Evolutionary conservation across 768 basidiomycete genomes (phyloP).

Genomic region (Lactarius psammicola): DNA sequence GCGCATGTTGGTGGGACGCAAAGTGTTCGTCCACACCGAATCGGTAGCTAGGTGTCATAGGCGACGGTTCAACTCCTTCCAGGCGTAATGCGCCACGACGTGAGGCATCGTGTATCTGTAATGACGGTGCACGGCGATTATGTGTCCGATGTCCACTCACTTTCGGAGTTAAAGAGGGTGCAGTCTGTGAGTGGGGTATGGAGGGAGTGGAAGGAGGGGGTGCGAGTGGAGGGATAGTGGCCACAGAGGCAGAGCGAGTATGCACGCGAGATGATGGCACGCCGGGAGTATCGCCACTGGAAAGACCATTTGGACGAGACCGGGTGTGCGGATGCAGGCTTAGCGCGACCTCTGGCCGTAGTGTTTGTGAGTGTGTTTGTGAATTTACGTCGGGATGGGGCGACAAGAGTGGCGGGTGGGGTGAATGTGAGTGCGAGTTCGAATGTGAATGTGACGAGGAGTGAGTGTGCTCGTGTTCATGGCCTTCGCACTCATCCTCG

Average conservation of each 20-base stretch:
- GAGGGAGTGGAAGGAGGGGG: conserved; percentile 29
- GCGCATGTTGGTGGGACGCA: conserved; percentile 41
- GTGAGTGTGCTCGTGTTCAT: conserved; percentile 32
- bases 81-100: conserved; percentile 10
- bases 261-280: conserved; percentile 25
- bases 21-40: conserved; percentile 55
- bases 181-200: conserved; percentile 31
- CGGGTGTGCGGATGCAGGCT: conserved; percentile 30
- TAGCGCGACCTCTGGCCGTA: neutral
- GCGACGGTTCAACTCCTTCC: conserved; percentile 41
- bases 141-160: conserved; percentile 2
- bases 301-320: conserved; percentile 33
- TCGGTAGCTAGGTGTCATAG: conserved; percentile 64
- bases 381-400: neutral
- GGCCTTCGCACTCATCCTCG: conserved; percentile 30
- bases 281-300: conserved; percentile 13
- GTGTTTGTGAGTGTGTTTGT: neutral
- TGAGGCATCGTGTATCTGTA: conserved; percentile 20
- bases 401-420: conserved; percentile 29
- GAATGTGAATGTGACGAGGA: conserved; percentile 24
- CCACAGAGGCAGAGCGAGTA: conserved; percentile 31
- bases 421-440: conserved; percentile 27
- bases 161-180: conserved; percentile 11
- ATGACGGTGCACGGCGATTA: conserved; percentile 25
- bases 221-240: conserved; percentile 25